Evolutionary conservation across 176 grass and related monocot genomes (phyloP).

Genomic region (Carex cristatella): DNA sequence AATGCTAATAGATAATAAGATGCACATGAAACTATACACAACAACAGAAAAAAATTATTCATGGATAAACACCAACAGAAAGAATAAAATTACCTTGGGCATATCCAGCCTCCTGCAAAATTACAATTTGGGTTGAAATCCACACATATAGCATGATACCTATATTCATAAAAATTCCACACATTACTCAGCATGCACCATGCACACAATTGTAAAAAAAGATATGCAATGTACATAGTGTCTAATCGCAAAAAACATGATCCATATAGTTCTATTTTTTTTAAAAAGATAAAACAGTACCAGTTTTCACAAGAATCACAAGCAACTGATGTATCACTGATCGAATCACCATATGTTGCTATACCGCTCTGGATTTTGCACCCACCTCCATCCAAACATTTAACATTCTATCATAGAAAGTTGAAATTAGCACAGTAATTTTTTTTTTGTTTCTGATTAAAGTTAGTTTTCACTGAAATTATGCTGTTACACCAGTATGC

Average conservation of each 20-base stretch:
- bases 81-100: conserved; percentile 69
- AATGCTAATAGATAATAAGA: neutral
- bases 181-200: conserved; percentile 15
- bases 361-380: conserved; percentile 76
- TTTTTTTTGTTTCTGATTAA: conserved; percentile 14
- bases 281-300: conserved; percentile 35
- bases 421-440: conserved; percentile 9
- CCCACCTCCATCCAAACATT: conserved; percentile 73
- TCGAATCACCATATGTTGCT: conserved; percentile 46
- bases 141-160: conserved; percentile 97
- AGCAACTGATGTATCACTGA: conserved; percentile 89
- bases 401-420: conserved; percentile 51
- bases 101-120: conserved; percentile 64
- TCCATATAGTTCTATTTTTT: conserved; percentile 2
- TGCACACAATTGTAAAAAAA: neutral
- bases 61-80: conserved; percentile 9
- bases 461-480: neutral
- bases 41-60: neutral
- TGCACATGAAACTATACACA: neutral
- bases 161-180: conserved; percentile 28
- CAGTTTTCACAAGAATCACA: conserved; percentile 97
- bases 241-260: conserved; percentile 11
- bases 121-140: conserved; percentile 57
- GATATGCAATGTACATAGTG: neutral
- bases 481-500: too few species aligned